Evolutionary conservation across 331 rosid species (phyloP), one percentile per base, ranked within the genome.

Genomic region (Cydonia oblonga): DNA sequence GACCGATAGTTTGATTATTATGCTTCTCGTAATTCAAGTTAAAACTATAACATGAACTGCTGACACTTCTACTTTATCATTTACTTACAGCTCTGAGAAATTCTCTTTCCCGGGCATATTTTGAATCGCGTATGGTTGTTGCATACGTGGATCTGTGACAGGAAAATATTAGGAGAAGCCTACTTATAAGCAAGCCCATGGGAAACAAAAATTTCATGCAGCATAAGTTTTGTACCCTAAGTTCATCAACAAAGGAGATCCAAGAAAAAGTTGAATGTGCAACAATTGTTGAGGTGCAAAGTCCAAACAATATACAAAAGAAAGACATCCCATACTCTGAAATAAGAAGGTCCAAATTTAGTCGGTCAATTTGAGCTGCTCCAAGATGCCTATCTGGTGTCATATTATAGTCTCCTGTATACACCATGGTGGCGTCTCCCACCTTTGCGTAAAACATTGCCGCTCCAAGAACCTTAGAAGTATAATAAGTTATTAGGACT

Each of bases 361-460:
- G 76, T 68, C 90, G 86, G 81, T 90, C 96, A 25, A 90, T 90
- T 89, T 93, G 96, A 83, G 98, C 97, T 44, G 98, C 97, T 70
- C 96, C 98, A 75, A 93, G 96, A 83, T 93, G 98, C 80, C 96
- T 86, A 80, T 93, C 98, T 22, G 98, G 87, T 25, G 98, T 93
- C 98, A 93, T 93, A 88, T 90, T 93, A 80, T 93, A 93, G 81
- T 93, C 98, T 75, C 98, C 98, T 6, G 97, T 93, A 81, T 93
- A 93, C 76, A 93, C 88, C 70, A 93, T 83, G 79, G 87, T 91
- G 33, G 89, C 56, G n/a, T 90, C 93, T 69, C 98, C 98, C 68
- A 89, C 98, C 87, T 90, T 93, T 23, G 87, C 97, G 82, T 90
- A 82, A 85, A 93, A 90, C 98, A 93, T 90, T 52, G 97, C 98